A percentile compares a stretch with the other conserved stretches of the same genome.
These are phyloP conservation scores for Amanita jacksonii DNA, from an alignment of 768 basidiomycete genomes.

Conservation along the genomic window DNA sequence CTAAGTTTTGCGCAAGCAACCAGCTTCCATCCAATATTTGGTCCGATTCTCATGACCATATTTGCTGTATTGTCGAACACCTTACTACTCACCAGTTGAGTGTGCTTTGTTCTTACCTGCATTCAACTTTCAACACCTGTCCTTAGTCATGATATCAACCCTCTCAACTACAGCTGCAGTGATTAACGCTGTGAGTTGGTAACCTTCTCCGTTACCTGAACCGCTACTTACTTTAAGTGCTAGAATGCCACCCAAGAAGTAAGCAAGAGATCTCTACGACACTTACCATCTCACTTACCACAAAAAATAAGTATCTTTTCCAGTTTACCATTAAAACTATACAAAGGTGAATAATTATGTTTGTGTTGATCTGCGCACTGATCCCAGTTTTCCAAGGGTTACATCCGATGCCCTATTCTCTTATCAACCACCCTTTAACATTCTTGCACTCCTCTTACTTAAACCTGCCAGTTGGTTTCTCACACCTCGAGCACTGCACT, in stretches of 20 bases:
- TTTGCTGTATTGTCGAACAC: conserved; percentile 78
- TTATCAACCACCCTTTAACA: conserved; percentile 86
- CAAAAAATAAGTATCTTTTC: conserved; percentile 64
- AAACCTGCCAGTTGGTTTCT: conserved; percentile 72
- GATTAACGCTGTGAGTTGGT: conserved; percentile 50
- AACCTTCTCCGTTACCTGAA: background rate
- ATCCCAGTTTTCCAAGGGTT: conserved; percentile 37
- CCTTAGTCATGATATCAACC: conserved; percentile 75
- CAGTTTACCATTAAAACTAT: conserved; percentile 82
- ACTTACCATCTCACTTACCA: conserved; percentile 21
- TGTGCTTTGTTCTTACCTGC: background rate
- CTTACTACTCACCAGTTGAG: conserved; percentile 69
- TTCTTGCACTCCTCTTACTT: conserved; percentile 70
- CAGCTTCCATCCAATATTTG: conserved; percentile 61
- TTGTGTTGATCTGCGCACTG: background rate
- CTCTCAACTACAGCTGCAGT: conserved; percentile 83
- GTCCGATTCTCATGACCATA: conserved; percentile 68
- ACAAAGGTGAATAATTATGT: conserved; percentile 50
- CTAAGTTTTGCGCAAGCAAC: conserved; percentile 47
- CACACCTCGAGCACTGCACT: conserved; percentile 71
- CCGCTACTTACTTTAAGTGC: background rate
- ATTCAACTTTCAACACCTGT: background rate
- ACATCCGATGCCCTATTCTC: conserved; percentile 87
- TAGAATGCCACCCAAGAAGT: conserved; percentile 43
- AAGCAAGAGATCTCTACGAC: conserved; percentile 6